These are phyloP conservation scores for Rhodotorula sp. DNA, from an alignment of 1,284 basidiomycete genomes.

Conservation along the genomic window DNA sequence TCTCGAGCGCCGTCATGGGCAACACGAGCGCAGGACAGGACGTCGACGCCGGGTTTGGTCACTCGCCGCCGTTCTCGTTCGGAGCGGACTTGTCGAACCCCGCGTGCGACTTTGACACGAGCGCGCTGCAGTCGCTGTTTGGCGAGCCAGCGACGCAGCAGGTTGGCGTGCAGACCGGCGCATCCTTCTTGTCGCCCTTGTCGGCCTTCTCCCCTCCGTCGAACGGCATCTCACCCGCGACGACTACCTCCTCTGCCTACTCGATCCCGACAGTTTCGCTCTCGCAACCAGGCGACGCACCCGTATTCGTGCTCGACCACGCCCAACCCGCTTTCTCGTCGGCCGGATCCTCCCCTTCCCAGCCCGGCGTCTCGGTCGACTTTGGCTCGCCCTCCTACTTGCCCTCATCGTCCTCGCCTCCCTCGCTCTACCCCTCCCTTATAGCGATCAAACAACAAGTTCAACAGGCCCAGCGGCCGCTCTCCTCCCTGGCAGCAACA, in stretches of 20 bases:
- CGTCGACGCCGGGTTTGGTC: not conserved
- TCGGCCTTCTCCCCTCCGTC: not conserved
- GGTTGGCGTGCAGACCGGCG: no score
- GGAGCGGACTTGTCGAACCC: not conserved
- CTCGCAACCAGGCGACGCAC: not conserved
- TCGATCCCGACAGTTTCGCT: not conserved
- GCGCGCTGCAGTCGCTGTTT: constrained; percentile 7
- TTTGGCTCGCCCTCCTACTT: not conserved
- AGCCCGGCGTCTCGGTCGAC: not conserved
- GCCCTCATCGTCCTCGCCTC: not conserved
- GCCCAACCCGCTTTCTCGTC: not conserved
- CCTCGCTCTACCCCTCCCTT: no score
- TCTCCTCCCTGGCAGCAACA: constrained; percentile 12
- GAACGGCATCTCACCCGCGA: constrained; percentile 13
- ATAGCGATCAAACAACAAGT: not conserved
- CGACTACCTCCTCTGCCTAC: not conserved
- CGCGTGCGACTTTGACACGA: constrained; percentile 13
- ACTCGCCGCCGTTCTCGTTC: constrained; percentile 6
- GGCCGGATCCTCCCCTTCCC: not conserved
- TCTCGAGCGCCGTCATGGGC: not conserved
- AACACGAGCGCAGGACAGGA: not conserved
- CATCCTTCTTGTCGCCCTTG: not conserved
- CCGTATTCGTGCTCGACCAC: not conserved
- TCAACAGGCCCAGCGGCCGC: not conserved
- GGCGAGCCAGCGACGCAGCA: not conserved